Percentiles rank a stretch among this genome's conserved stretches.
Evolutionary conservation across 352 stramenopile genomes (phyloP).

Genomic region (Phytophthora lateralis): DNA sequence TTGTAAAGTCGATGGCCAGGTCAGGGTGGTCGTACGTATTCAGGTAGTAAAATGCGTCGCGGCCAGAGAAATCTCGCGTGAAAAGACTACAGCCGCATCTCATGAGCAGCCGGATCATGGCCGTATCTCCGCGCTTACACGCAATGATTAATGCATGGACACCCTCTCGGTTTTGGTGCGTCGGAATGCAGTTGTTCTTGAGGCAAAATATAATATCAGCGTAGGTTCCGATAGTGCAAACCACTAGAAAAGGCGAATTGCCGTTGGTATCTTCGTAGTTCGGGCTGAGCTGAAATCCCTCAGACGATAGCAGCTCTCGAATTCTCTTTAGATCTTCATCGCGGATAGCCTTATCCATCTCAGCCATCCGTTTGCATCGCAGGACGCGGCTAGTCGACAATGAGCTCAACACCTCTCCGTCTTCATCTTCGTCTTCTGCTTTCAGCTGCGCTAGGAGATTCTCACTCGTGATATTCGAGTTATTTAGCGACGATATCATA

Average conservation of each 20-base stretch:
- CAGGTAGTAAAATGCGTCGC: slow-evolving; percentile 47
- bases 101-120: slow-evolving; percentile 48
- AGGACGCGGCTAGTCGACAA: slow-evolving; percentile 23
- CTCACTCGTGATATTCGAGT: slow-evolving; percentile 16
- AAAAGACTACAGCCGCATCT: slow-evolving; percentile 39
- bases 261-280: slow-evolving; percentile 56
- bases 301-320: slow-evolving; percentile 38
- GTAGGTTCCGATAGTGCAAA: slow-evolving; percentile 29
- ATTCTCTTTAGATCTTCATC: slow-evolving; percentile 37
- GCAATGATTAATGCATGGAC: slow-evolving; percentile 53
- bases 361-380: slow-evolving; percentile 12
- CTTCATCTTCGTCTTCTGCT: slow-evolving; percentile 48
- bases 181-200: slow-evolving; percentile 42
- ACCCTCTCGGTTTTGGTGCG: slow-evolving; percentile 53
- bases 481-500: slow-evolving; percentile 43
- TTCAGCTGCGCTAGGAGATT: slow-evolving; percentile 42
- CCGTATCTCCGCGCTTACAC: slow-evolving; percentile 45
- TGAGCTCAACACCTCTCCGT: slow-evolving; percentile 14
- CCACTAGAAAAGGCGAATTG: slow-evolving; percentile 52
- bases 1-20: slow-evolving; percentile 41
- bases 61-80: slow-evolving; percentile 52
- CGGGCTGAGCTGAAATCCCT: slow-evolving; percentile 40
- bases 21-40: slow-evolving; percentile 51
- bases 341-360: slow-evolving; percentile 51
- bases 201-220: slow-evolving; percentile 48